Evolutionary conservation across 1,139 yeast species (phyloP).

Genomic region (Saccharomyces hybrid): DNA sequence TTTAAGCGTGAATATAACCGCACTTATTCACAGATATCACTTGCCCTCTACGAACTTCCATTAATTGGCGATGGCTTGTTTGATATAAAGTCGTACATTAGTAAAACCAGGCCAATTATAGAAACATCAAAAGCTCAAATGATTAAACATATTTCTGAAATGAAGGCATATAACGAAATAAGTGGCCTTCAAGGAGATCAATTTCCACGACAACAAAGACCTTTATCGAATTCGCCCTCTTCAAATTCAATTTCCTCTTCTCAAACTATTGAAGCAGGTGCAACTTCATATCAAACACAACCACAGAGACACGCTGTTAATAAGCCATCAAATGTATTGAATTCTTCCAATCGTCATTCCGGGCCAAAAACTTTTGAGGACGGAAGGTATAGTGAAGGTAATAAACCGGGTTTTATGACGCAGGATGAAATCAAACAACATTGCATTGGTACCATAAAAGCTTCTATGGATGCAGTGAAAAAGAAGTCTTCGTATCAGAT

Average conservation of each 20-base stretch:
- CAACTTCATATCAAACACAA: not conserved
- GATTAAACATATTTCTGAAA: constrained; percentile 9
- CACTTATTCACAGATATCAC: not conserved
- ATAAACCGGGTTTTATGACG: constrained; percentile 17
- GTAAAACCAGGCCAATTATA: constrained; percentile 14
- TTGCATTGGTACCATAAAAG: constrained; percentile 25
- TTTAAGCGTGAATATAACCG: constrained; percentile 6
- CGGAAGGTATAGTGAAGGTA: not conserved
- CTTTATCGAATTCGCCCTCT: not conserved
- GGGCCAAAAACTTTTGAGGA: not conserved
- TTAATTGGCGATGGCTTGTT: constrained; percentile 14
- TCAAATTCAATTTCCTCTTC: not conserved
- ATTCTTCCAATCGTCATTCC: not conserved
- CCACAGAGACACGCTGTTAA: not conserved
- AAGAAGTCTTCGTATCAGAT: constrained; percentile 28
- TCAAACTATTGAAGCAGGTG: not conserved
- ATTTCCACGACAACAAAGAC: not conserved
- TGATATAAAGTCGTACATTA: constrained; percentile 10
- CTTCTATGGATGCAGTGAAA: constrained; percentile 23
- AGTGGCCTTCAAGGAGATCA: not conserved
- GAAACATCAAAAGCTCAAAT: constrained; percentile 14
- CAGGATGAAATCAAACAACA: constrained; percentile 27
- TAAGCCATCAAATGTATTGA: not conserved
- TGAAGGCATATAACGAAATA: constrained; percentile 10
- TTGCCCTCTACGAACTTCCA: constrained; percentile 12